A percentile compares a stretch with the other conserved stretches of the same genome.
Conservation (phyloP, 73 alveolate genomes). For the Tetrahymena malaccensis region DNA sequence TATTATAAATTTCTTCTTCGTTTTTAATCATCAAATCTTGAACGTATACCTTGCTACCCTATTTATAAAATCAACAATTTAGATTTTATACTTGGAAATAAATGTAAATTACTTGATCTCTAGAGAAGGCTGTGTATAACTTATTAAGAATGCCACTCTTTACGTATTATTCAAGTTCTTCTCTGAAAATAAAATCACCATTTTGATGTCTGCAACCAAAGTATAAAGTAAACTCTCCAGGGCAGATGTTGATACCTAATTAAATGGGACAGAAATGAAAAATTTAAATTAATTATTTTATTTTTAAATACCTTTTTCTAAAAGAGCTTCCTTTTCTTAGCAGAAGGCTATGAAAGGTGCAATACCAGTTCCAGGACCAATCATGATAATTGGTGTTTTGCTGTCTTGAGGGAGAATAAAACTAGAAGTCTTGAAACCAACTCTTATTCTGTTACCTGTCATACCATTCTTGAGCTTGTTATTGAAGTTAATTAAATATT, state of each 20-base stretch:
- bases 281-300: too few species aligned
- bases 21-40: slow-evolving; percentile 63
- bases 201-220: slow-evolving; percentile 76
- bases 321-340: slow-evolving; percentile 60
- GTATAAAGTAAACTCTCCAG: slow-evolving; percentile 58
- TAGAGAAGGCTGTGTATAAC: slow-evolving; percentile 74
- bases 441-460: slow-evolving; percentile 17
- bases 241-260: slow-evolving; percentile 17
- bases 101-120: slow-evolving; percentile 53
- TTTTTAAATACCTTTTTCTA: neutral
- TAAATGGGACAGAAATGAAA: neutral
- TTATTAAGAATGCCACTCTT: slow-evolving; percentile 50
- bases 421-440: slow-evolving; percentile 50
- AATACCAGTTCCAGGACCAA: slow-evolving; percentile 96
- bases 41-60: slow-evolving; percentile 62
- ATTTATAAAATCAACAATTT: neutral
- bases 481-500: slow-evolving; percentile 44
- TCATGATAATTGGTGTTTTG: slow-evolving; percentile 72
- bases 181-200: slow-evolving; percentile 78
- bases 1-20: slow-evolving; percentile 3
- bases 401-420: slow-evolving; percentile 64
- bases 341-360: slow-evolving; percentile 89
- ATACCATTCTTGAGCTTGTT: slow-evolving; percentile 11
- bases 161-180: slow-evolving; percentile 56
- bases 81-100: neutral